These are phyloP conservation scores for Rhodotorula mucilaginosa DNA, from an alignment of 1,284 basidiomycete species.

Conservation along the genomic window DNA sequence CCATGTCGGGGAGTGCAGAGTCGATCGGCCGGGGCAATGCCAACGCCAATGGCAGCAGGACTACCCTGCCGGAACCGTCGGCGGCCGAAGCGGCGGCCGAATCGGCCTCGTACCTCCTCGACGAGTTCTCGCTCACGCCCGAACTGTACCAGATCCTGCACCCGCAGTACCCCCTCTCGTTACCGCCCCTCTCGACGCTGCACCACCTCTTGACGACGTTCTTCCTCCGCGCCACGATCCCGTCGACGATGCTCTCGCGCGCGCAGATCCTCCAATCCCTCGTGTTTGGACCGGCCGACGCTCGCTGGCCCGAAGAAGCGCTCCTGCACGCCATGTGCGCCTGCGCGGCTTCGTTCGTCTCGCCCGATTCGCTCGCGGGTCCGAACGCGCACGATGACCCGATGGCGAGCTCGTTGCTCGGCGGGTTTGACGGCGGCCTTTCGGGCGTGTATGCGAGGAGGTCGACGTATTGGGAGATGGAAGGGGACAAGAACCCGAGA, in stretches of 20 bases:
- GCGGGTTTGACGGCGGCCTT: not conserved
- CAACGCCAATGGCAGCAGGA: not conserved
- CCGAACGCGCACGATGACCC: not conserved
- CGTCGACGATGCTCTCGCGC: constrained; percentile 29
- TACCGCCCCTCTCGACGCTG: constrained; percentile 25
- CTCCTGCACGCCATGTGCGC: constrained; percentile 39
- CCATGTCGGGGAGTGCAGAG: too few species aligned
- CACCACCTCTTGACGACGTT: constrained; percentile 33
- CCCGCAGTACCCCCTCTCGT: constrained; percentile 24
- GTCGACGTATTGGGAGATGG: constrained; percentile 31
- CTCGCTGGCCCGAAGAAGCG: constrained; percentile 32
- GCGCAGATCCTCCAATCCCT: constrained; percentile 20
- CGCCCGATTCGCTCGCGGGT: constrained; percentile 16
- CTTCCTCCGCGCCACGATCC: constrained; percentile 34
- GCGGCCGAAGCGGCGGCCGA: not conserved
- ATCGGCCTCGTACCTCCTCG: constrained; percentile 1
- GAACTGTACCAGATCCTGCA: constrained; percentile 31
- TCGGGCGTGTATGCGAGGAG: not conserved
- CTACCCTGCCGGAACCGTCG: not conserved
- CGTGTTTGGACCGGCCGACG: constrained; percentile 15
- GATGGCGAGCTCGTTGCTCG: not conserved
- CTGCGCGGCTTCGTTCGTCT: constrained; percentile 23
- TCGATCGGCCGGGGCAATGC: not conserved
- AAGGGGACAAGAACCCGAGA: constrained; percentile 13
- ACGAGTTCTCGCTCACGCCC: constrained; percentile 20